Evolutionary conservation across 1,139 yeast species (phyloP).

Genomic region (Zhuliangozyma parablackwelliae): DNA sequence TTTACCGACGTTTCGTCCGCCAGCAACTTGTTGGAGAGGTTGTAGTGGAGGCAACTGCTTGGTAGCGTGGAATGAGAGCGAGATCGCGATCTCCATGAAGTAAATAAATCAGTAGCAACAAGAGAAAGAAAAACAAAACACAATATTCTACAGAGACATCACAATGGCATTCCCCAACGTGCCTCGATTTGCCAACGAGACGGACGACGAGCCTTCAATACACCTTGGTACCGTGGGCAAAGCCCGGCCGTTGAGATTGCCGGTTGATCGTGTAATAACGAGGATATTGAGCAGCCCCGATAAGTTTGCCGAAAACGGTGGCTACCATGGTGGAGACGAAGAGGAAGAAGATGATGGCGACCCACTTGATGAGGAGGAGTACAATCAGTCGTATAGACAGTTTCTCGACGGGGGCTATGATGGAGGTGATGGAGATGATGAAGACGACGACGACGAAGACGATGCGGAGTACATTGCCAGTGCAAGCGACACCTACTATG

Average conservation of each 20-base stretch:
- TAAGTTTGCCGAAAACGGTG: too few relatives aligned
- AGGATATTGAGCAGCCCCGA: too few relatives aligned
- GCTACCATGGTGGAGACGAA: neutral
- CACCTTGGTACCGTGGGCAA: conserved; percentile 39
- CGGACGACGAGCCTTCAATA: conserved; percentile 43
- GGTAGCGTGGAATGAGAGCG: too few relatives aligned
- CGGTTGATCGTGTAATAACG: too few relatives aligned
- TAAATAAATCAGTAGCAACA: too few relatives aligned
- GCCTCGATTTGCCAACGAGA: conserved; percentile 36
- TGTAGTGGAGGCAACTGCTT: too few relatives aligned
- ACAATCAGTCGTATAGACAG: conserved; percentile 6
- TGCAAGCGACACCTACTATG: conserved; percentile 9
- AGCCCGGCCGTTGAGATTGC: conserved; percentile 26
- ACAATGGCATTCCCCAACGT: conserved; percentile 20
- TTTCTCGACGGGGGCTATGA: conserved; percentile 4
- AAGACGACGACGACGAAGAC: conserved; percentile 6
- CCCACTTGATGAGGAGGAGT: conserved; percentile 7
- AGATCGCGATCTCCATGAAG: too few relatives aligned
- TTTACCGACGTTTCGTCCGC: conserved; percentile 60
- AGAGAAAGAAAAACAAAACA: too few relatives aligned
- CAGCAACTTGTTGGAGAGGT: conserved; percentile 43
- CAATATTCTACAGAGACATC: neutral
- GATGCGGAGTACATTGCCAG: conserved; percentile 9
- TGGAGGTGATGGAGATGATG: conserved; percentile 7
- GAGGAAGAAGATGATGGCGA: conserved; percentile 4